phyloP scores from a whole-genome alignment of 352 stramenopile species.

The Phytophthora cactorum region DNA sequence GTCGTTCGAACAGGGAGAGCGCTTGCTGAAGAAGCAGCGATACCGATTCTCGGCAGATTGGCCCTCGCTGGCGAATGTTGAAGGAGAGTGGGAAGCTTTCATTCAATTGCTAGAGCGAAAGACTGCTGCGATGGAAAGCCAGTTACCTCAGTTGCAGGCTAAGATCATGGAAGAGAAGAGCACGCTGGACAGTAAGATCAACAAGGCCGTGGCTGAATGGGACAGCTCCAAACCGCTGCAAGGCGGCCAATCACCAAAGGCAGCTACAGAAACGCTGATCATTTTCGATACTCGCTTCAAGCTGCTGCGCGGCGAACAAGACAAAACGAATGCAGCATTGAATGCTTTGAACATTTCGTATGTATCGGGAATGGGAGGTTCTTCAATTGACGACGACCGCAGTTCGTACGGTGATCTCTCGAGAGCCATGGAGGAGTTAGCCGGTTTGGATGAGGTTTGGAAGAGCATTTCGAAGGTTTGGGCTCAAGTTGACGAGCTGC shows the following conservation, averaged over 20 bases:
- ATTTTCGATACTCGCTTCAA: slow-evolving; percentile 89
- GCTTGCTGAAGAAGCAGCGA: slow-evolving; percentile 95
- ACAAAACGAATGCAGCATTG: slow-evolving; percentile 95
- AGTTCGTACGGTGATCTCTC: slow-evolving; percentile 74
- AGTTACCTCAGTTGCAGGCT: slow-evolving; percentile 96
- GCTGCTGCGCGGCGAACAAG: slow-evolving; percentile 89
- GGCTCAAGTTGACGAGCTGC: slow-evolving; percentile 89
- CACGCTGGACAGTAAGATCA: slow-evolving; percentile 84
- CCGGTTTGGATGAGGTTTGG: slow-evolving; percentile 99
- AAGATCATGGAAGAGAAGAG: slow-evolving; percentile 98
- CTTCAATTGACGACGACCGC: slow-evolving; percentile 76
- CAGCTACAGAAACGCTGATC: slow-evolving; percentile 80
- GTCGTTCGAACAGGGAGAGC: slow-evolving; percentile 94
- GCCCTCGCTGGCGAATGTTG: slow-evolving; percentile 96
- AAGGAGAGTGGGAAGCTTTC: slow-evolving; percentile 97
- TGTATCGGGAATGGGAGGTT: slow-evolving; percentile 48
- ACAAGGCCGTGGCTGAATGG: slow-evolving; percentile 79
- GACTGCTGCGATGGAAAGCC: slow-evolving; percentile 95
- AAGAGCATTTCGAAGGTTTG: slow-evolving; percentile 92
- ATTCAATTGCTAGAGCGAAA: slow-evolving; percentile 90
- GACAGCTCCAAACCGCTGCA: slow-evolving; percentile 83
- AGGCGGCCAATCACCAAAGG: slow-evolving; percentile 71
- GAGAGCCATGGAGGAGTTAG: slow-evolving; percentile 91
- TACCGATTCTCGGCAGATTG: slow-evolving; percentile 96
- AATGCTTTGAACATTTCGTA: slow-evolving; percentile 94